Base-by-base conservation (phyloP, 768 basidiomycete species). In the Leucocoprinus sp. region DNA sequence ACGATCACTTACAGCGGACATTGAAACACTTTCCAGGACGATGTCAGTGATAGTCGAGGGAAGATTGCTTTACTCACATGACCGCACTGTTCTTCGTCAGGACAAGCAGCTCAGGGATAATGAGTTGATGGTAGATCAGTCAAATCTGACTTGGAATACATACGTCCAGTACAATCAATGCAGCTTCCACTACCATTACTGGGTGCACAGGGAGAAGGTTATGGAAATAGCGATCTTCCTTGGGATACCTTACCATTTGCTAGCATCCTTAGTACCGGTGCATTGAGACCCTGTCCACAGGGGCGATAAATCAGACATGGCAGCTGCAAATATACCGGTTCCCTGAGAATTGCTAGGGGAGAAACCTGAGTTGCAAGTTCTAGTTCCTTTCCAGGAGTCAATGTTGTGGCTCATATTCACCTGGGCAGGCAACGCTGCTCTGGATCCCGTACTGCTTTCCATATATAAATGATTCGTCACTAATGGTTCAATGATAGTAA, bases 241-340 rank as follows among this genome's bases (percentile, higher is more conserved):
- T 52, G n/a, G n/a, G n/a, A n/a, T n/a, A n/a, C 45, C 54, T 41
- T 51, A 48, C 26, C 55, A 47, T 34, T 40, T 47, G 15, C 45
- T 47, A 5, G 27, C 57, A 34, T 57, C 55, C 47, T 55, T 57
- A 17, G 55, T 53, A 29, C 63, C 63, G 18, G 54, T 43, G 48
- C 61, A 63, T 19, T 38, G 46, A 8, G 55, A 53, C 6, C 61
- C 59, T 7, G 51, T 52, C 61, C 63, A 64, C 3, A 64, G 53
- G 7, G 61, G 61, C 12, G 60, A 60, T 4, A 61, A 49, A 45
- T 63, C 60, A 48, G 51, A 51, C 57, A 62, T 60, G 8, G 60
- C 60, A 18, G 61, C 59, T 11, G 62, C 59, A 48, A 58, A 62
- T 29, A 60, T 60, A 17, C 51, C 53, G 35, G 37, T 55, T 8